Conservation (phyloP, 805 yeast species). For the Phaffomyces antillensis region DNA sequence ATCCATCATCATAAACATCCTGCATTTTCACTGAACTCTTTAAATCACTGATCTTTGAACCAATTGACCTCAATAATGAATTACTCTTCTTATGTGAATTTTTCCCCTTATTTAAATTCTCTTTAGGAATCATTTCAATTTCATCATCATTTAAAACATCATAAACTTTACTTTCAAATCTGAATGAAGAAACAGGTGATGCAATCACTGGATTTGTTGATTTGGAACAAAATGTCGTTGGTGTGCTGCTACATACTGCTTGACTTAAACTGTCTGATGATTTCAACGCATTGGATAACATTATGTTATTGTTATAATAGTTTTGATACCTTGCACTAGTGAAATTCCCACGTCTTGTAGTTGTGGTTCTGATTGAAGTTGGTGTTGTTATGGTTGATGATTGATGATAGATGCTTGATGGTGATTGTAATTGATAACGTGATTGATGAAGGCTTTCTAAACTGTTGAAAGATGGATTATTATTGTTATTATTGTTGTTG, state of each 20-base stretch:
- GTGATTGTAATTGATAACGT: constrained; percentile 4
- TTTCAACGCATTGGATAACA: constrained; percentile 38
- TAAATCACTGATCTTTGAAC: constrained; percentile 12
- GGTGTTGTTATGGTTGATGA: constrained; percentile 28
- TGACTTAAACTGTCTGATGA: constrained; percentile 28
- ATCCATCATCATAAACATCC: no score
- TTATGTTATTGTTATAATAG: constrained; percentile 38
- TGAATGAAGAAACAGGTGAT: constrained; percentile 15
- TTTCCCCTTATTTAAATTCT: not conserved
- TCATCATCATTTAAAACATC: constrained; percentile 25
- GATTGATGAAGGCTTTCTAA: constrained; percentile 6
- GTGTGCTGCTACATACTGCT: constrained; percentile 6
- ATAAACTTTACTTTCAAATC: constrained; percentile 31
- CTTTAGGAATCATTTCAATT: not conserved
- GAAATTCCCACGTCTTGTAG: constrained; percentile 26
- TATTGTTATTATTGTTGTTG: constrained; percentile 6
- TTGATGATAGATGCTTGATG: constrained; percentile 3
- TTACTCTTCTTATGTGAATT: constrained; percentile 19
- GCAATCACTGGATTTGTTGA: constrained; percentile 12
- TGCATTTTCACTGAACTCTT: not conserved
- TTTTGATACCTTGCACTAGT: constrained; percentile 44
- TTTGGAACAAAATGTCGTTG: constrained; percentile 8
- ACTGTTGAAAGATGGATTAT: constrained; percentile 18
- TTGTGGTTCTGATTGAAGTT: constrained; percentile 19
- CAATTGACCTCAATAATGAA: constrained; percentile 15